Base-by-base conservation (phyloP, 1,284 basidiomycete species). In the Meira nashicola region DNA sequence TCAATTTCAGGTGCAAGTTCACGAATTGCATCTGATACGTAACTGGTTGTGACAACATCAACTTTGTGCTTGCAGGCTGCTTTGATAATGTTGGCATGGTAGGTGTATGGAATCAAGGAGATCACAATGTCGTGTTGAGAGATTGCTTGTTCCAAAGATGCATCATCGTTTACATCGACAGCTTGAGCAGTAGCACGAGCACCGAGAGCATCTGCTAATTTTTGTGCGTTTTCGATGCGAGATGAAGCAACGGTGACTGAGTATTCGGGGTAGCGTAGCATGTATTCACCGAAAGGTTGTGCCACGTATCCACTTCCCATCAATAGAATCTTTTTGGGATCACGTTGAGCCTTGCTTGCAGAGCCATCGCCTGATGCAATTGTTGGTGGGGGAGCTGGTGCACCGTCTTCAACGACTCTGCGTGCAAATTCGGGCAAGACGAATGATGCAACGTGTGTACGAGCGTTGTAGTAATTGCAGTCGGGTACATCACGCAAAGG, bases 231-330 rank as follows among this genome's bases (percentile, higher is more conserved):
- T 0, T 73, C 57, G 4, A 83, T 67, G 25, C 64, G 72, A 65
- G 62, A 55, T 21, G 69, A 73, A 37, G 65, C 64, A 57, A 94
- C 86, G 41, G 91, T 94, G 72, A 99, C 83, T 60, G 84, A 80
- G 82, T 96, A 96, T 59, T 85, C 84, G 44, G 89, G 87, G 70
- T 89, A 83, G 50, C 91, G 86, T 54, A 88, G 85, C 68, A 98
- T 83, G 80, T 96, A 98, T 79, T 97, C 91, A 9, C 92, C 94
- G 62, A 89, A 89, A 41, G 94, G 94, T 17, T 87, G 85, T 8
- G 95, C 93, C 63, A 99, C 94, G 75, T 92, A 95, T 58, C 94
- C 94, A 63, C 89, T 91, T 54, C 94, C 95, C 55, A 98, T 86
- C 28, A 98, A 84, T 43, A 98, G 85, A 39, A 98, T 83, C 82